Evolutionary conservation across 352 stramenopile species (phyloP).

Genomic region (Phytophthora citricola): DNA sequence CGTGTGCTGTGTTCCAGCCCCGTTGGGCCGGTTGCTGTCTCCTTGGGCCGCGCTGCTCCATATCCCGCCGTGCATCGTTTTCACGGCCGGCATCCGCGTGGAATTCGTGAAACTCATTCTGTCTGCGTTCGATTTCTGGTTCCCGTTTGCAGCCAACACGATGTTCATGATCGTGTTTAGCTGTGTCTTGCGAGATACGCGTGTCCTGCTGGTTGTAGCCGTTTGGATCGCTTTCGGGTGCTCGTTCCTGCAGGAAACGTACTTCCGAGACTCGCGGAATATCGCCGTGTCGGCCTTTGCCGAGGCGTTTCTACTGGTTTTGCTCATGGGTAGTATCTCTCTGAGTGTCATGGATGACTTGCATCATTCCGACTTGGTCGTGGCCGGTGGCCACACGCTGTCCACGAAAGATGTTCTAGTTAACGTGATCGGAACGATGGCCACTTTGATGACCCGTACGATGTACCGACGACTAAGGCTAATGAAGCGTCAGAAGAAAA

Average conservation of each 20-base stretch:
- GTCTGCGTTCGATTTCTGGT: constrained; percentile 36
- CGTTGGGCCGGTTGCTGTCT: constrained; percentile 11
- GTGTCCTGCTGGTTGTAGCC: constrained; percentile 7
- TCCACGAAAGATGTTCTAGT: constrained; percentile 38
- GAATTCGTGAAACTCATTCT: constrained; percentile 41
- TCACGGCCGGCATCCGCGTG: constrained; percentile 20
- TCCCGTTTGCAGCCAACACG: constrained; percentile 33
- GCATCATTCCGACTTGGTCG: constrained; percentile 29
- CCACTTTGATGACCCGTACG: constrained; percentile 30
- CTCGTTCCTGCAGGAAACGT: constrained; percentile 36
- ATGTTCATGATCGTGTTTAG: constrained; percentile 33
- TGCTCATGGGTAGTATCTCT: constrained; percentile 36
- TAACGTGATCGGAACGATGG: constrained; percentile 34
- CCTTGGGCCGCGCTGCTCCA: constrained; percentile 26
- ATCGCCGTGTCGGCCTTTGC: constrained; percentile 25
- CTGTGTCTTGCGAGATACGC: constrained; percentile 18
- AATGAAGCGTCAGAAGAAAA: constrained; percentile 30
- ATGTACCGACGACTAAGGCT: constrained; percentile 30
- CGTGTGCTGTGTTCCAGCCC: constrained; percentile 20
- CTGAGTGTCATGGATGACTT: constrained; percentile 30
- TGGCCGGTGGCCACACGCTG: constrained; percentile 23
- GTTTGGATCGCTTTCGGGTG: constrained; percentile 30
- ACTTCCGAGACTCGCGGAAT: constrained; percentile 34
- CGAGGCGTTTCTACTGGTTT: constrained; percentile 26
- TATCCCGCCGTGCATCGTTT: constrained; percentile 31